A percentile compares a stretch with the other conserved stretches of the same genome.
Conservation (phyloP, 257 asterid genomes). For the Salvia splendens region DNA sequence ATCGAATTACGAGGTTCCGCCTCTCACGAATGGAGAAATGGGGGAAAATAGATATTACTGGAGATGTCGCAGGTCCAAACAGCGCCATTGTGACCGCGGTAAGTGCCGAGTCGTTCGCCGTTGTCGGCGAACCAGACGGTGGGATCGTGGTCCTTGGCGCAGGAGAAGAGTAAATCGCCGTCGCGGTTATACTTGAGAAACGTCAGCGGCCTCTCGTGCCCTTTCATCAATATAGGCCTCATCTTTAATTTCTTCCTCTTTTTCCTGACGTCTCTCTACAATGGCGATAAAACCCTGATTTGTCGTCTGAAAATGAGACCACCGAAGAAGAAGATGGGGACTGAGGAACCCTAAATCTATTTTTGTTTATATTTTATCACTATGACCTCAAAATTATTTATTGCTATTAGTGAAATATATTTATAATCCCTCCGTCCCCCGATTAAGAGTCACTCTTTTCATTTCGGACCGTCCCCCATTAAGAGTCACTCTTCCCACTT, state of each 20-base stretch:
- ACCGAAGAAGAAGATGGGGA: not conserved
- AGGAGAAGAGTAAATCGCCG: conserved; percentile 86
- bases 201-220: conserved; percentile 94
- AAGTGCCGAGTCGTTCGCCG: conserved; percentile 96
- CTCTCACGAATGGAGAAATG: not conserved
- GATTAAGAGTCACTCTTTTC: too few species aligned
- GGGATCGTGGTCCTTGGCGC: conserved; percentile 91
- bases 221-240: conserved; percentile 95
- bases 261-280: not conserved
- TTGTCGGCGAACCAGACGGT: conserved; percentile 92
- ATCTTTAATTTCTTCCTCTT: conserved; percentile 29
- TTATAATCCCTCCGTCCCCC: too few species aligned
- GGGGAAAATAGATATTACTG: conserved; percentile 37
- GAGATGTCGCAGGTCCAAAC: conserved; percentile 97
- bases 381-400: too few species aligned
- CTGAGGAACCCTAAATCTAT: not conserved
- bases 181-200: conserved; percentile 79
- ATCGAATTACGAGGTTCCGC: not conserved
- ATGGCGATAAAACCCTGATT: conserved; percentile 21
- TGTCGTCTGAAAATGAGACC: not conserved
- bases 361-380: too few species aligned
- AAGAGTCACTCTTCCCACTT: too few species aligned
- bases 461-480: too few species aligned
- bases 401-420: too few species aligned
- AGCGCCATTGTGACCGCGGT: conserved; percentile 93